phyloP scores from a whole-genome alignment of 805 yeast species.

The Ogataea wickerhamii region DNA sequence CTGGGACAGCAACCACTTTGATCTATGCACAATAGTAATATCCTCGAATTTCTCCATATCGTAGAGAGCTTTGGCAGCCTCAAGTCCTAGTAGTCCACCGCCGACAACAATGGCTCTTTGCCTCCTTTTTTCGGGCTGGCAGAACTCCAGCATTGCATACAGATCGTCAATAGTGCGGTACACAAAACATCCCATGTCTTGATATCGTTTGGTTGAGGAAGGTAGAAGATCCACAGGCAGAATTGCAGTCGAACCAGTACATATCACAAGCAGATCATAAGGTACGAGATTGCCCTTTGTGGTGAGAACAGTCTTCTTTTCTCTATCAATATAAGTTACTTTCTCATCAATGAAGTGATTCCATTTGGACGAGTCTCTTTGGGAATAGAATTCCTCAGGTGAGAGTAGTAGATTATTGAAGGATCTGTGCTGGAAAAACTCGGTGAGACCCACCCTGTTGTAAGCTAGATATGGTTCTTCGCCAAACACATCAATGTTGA shows the following conservation, averaged over 20 bases:
- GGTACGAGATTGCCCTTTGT: slow-evolving; percentile 11
- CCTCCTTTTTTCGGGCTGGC: slow-evolving; percentile 12
- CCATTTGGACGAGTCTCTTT: slow-evolving; percentile 23
- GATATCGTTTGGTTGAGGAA: slow-evolving; percentile 13
- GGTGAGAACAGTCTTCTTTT: slow-evolving; percentile 15
- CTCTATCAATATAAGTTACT: slow-evolving; percentile 18
- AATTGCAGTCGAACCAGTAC: slow-evolving; percentile 34
- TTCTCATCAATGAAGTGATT: slow-evolving; percentile 23
- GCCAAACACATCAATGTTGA: slow-evolving; percentile 29
- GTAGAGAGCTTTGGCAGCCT: slow-evolving; percentile 36
- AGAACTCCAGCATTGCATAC: slow-evolving; percentile 26
- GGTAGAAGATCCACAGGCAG: slow-evolving; percentile 27
- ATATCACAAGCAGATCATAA: slow-evolving; percentile 31
- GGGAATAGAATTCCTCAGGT: slow-evolving; percentile 25
- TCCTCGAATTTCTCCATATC: slow-evolving; percentile 31
- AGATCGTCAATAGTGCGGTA: slow-evolving; percentile 35
- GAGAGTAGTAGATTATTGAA: slow-evolving; percentile 27
- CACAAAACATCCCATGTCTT: slow-evolving; percentile 33
- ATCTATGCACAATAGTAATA: slow-evolving; percentile 33
- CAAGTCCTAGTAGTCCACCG: slow-evolving; percentile 35
- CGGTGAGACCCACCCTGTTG: slow-evolving; percentile 36
- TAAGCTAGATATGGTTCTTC: slow-evolving; percentile 37
- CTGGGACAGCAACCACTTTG: slow-evolving; percentile 34
- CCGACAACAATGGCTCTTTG: slow-evolving; percentile 33
- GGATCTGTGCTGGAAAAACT: slow-evolving; percentile 27